Conservation (phyloP, 495 filamentous ascomycete species). For the Neurospora sp. region DNA sequence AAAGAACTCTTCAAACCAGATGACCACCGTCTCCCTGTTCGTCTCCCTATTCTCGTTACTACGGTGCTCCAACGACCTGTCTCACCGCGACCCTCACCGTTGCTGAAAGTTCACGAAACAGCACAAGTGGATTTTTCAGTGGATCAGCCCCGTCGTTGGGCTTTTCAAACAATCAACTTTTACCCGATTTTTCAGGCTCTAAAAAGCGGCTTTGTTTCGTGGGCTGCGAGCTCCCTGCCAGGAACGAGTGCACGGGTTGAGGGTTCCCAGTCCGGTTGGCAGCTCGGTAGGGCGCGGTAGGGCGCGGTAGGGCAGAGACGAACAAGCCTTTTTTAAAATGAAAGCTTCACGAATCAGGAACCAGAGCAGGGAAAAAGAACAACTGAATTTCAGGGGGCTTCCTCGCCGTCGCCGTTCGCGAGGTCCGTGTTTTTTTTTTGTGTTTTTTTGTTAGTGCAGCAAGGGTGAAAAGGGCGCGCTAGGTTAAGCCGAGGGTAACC, state of each 20-base stretch:
- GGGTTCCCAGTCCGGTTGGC: background rate
- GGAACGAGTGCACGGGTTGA: background rate
- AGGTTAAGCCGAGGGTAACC: background rate
- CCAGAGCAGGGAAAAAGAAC: background rate
- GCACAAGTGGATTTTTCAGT: background rate
- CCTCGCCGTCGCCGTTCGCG: background rate
- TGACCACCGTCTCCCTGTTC: background rate
- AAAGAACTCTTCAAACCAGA: background rate
- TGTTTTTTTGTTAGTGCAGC: background rate
- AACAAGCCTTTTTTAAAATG: background rate
- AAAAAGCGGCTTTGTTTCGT: background rate
- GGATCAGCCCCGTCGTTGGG: background rate
- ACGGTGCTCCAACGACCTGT: background rate
- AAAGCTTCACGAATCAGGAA: background rate
- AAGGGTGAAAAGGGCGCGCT: background rate
- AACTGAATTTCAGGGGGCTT: background rate
- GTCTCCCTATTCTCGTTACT: background rate
- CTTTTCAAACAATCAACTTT: background rate
- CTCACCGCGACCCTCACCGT: background rate
- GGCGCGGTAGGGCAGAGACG: background rate
- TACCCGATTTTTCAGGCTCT: background rate
- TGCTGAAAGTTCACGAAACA: background rate
- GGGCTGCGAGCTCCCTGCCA: background rate
- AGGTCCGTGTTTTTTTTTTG: background rate
- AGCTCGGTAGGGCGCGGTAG: background rate